Base-by-base conservation (phyloP, 768 basidiomycete species). In the Clavulina sp. region DNA sequence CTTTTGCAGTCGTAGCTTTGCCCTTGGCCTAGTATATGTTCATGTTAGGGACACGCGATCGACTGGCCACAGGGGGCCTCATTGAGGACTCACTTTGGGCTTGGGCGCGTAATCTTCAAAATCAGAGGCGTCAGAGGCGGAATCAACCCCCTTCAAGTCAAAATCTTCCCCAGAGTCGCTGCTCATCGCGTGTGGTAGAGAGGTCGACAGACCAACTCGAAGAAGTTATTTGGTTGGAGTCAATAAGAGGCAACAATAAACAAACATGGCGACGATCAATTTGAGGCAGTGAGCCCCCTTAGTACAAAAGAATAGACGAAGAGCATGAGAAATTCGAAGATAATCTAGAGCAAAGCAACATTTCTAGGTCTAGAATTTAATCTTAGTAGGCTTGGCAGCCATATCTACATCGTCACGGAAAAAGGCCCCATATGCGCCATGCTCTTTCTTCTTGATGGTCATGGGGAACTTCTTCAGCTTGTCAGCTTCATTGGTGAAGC, bases 391-490 rank as follows among this genome's bases (percentile, higher is more conserved):
- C 1, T 69, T 76, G 21, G 72, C 72, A 23, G 73, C 72, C 41
- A 71, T 66, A 6, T 74, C 69, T 56, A 51, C 52, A 57, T 80
- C 78, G 21, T 57, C 55, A 52, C 81, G 65, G 65, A 74, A 88
- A 66, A 87, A 88, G 4, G 83, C 84, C 29, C 92, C 92, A 59
- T 95, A 96, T 38, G 76, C 81, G 19, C 85, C 70, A 60, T 96
- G 92, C 58, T 81, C 77, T 73, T 79, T 87, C 73, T 97, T 97
- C 72, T 93, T 95, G 69, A 97, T 88, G 53, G 91, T 86, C 75
- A 92, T 87, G 48, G 89, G 88, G 71, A 95, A 96, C 60, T 80
- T 79, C 48, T 80, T 77, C 66, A 95, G 69, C 4, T 67, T 79
- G 57, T 83, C 77, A 9, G 70, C 62, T 52, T 82, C 76, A n/a